Conservation (phyloP, 2,329 filamentous ascomycete genomes). For the Ophiostoma piceae region DNA sequence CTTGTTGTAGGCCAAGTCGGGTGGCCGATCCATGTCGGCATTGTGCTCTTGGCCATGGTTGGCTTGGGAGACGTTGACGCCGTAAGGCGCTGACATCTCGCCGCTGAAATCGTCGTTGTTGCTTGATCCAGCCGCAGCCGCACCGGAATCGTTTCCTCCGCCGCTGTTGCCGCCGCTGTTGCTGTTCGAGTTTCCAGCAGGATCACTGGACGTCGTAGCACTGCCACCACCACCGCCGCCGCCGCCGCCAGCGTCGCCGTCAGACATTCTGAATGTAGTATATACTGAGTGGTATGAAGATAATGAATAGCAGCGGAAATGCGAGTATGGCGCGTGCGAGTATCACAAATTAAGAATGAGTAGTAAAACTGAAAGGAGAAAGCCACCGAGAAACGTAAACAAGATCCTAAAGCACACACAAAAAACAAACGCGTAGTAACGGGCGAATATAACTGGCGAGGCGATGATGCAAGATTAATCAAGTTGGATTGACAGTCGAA, state of each 20-base stretch:
- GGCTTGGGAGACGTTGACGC: background rate
- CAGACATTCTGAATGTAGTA: constrained; percentile 19
- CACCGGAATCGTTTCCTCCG: background rate
- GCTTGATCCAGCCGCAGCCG: background rate
- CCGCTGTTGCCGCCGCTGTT: background rate
- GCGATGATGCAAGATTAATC: background rate
- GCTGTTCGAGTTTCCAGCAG: background rate
- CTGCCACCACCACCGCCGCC: background rate
- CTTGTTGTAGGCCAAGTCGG: constrained; percentile 22
- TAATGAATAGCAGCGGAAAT: background rate
- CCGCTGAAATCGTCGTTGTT: constrained; percentile 15
- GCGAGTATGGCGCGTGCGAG: background rate
- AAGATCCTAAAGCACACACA: background rate
- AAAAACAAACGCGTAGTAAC: background rate
- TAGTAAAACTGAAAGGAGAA: background rate
- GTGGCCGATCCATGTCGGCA: constrained; percentile 16
- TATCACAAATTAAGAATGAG: background rate
- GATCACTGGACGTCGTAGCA: background rate
- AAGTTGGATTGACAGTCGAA: background rate
- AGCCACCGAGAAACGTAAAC: background rate
- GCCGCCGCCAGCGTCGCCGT: constrained; percentile 18
- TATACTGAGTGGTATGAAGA: background rate
- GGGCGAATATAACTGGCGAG: background rate
- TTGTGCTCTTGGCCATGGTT: constrained; percentile 17
- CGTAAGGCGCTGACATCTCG: constrained; percentile 20